Evolutionary conservation across 2,329 filamentous ascomycete species (phyloP).

Genomic region (Xylariomycetidae sp.): DNA sequence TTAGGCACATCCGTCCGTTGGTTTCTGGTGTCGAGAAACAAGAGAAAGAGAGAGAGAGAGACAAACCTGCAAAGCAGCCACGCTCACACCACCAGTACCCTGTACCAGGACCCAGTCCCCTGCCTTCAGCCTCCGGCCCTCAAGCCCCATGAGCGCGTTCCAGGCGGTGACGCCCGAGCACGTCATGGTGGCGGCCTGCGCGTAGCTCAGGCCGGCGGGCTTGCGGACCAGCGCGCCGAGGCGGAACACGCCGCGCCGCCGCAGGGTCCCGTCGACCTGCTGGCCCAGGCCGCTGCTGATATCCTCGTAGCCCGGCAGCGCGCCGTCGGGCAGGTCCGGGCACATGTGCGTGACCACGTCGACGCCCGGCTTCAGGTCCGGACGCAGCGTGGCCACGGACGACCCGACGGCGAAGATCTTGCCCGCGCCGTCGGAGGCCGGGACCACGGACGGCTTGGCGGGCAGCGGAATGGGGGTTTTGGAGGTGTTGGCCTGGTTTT

Average conservation of each 20-base stretch:
- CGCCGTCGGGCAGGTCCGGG: conserved; percentile 46
- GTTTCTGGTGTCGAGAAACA: neutral
- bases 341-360: conserved; percentile 44
- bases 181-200: conserved; percentile 38
- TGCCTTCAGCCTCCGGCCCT: conserved; percentile 33
- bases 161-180: conserved; percentile 48
- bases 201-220: conserved; percentile 17
- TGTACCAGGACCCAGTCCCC: conserved; percentile 32
- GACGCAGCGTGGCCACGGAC: conserved; percentile 6
- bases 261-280: conserved; percentile 44
- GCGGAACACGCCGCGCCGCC: conserved; percentile 42
- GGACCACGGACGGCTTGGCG: conserved; percentile 9
- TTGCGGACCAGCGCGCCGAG: conserved; percentile 36
- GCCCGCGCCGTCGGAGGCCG: conserved; percentile 46
- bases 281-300: conserved; percentile 58
- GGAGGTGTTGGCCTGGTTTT: too few relatives aligned
- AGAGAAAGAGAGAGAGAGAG: neutral
- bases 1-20: neutral
- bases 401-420: conserved; percentile 31
- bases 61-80: conserved; percentile 28
- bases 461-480: neutral
- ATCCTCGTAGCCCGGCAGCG: conserved; percentile 51
- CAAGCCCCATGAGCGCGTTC: conserved; percentile 46
- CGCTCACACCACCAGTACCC: conserved; percentile 35
- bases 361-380: conserved; percentile 27